Evolutionary conservation across 2,329 filamentous ascomycete species (phyloP).

Genomic region (Cadophora sp.): DNA sequence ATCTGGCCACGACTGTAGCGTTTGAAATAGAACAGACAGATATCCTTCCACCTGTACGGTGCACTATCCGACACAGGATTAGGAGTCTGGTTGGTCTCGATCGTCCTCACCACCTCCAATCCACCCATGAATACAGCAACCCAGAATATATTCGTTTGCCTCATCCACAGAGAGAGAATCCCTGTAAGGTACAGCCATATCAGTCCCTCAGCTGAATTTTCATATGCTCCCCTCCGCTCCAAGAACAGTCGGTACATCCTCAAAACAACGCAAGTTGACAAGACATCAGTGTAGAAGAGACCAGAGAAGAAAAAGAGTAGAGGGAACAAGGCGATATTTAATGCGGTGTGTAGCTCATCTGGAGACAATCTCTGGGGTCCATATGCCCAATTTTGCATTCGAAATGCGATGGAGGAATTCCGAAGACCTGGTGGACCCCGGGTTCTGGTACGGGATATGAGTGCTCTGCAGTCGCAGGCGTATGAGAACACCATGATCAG

Average conservation of each 20-base stretch:
- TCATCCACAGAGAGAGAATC: constrained; percentile 72
- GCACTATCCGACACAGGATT: constrained; percentile 10
- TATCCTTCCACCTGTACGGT: constrained; percentile 25
- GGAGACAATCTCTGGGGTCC: constrained; percentile 8
- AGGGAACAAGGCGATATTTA: constrained; percentile 87
- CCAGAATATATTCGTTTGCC: constrained; percentile 99
- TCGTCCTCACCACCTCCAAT: constrained; percentile 58
- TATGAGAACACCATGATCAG: constrained; percentile 50
- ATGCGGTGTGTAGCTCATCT: constrained; percentile 60
- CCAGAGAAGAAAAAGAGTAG: constrained; percentile 95
- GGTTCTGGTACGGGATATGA: constrained; percentile 29
- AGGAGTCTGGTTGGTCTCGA: constrained; percentile 50
- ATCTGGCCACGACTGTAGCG: constrained; percentile 55
- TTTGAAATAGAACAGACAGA: constrained; percentile 21
- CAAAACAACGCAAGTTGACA: constrained; percentile 79
- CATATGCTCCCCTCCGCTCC: constrained; percentile 38
- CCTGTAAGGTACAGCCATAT: constrained; percentile 60
- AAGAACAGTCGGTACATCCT: constrained; percentile 68
- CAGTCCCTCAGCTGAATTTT: constrained; percentile 27
- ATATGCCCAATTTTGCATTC: not conserved
- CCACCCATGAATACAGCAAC: constrained; percentile 78
- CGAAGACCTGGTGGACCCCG: constrained; percentile 1
- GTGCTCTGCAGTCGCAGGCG: constrained; percentile 37
- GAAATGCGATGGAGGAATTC: constrained; percentile 11
- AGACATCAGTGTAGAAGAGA: constrained; percentile 92